phyloP scores from a whole-genome alignment of 768 basidiomycete genomes.

The Mycena venus region DNA sequence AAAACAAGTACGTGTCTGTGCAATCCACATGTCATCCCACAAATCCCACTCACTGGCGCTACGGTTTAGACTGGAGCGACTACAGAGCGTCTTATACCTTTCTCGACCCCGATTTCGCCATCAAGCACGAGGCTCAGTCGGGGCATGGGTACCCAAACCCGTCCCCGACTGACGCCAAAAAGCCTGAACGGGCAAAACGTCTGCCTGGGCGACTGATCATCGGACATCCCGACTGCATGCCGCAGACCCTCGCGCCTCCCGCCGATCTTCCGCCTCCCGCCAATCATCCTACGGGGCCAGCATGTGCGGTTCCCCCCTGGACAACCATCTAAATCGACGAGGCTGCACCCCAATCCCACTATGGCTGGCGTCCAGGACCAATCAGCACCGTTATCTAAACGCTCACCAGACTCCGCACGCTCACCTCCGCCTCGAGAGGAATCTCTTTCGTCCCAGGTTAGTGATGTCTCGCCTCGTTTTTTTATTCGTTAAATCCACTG shows the following conservation, averaged over 20 bases:
- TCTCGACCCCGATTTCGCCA: background rate
- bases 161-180: background rate
- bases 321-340: background rate
- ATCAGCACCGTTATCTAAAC: background rate
- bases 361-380: background rate
- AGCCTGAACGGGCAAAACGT: background rate
- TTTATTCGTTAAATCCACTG: background rate
- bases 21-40: background rate
- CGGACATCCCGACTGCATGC: constrained; percentile 1
- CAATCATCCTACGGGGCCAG: background rate
- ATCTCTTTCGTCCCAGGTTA: background rate
- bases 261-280: background rate
- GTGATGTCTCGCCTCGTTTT: background rate
- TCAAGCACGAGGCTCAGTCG: background rate
- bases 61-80: constrained; percentile 11
- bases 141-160: background rate
- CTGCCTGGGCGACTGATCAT: constrained; percentile 15
- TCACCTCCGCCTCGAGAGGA: background rate
- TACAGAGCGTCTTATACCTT: background rate
- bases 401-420: background rate
- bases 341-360: too few relatives aligned
- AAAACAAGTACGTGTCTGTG: background rate
- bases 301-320: background rate
- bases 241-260: background rate
- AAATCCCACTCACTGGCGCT: too few relatives aligned